These are phyloP conservation scores for Litchi chinensis DNA, from an alignment of 345 rosid species.

Conservation along the genomic window DNA sequence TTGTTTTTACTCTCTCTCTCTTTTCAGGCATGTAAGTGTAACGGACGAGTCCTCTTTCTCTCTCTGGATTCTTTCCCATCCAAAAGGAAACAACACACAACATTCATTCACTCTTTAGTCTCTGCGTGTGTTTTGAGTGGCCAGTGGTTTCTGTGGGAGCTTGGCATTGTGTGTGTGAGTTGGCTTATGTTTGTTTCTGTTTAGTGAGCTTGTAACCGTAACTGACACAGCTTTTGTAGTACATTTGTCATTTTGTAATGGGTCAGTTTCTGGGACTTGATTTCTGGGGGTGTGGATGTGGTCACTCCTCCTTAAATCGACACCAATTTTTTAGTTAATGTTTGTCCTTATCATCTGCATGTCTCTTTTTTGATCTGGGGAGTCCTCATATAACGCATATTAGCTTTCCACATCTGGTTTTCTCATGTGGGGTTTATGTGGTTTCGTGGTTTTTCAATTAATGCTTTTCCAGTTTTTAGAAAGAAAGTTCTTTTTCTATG, in stretches of 20 bases:
- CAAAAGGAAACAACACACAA: not conserved
- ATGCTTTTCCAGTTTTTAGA: not conserved
- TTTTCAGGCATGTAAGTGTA: slow-evolving; percentile 19
- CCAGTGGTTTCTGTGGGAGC: not conserved
- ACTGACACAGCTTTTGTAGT: slow-evolving; percentile 6
- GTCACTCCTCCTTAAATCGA: not conserved
- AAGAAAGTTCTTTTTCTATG: not conserved
- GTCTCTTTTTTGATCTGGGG: slow-evolving; percentile 18
- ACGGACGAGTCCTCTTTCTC: slow-evolving; percentile 9
- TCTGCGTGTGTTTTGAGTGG: not conserved
- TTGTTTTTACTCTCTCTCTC: not conserved
- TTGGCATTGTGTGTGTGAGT: slow-evolving; percentile 9
- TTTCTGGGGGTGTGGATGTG: not conserved
- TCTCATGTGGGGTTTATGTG: slow-evolving; percentile 16
- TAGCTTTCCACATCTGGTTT: not conserved
- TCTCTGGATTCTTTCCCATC: not conserved
- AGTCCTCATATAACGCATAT: not conserved
- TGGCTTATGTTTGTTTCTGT: slow-evolving; percentile 7
- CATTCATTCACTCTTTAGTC: not conserved
- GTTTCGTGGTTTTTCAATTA: slow-evolving; percentile 10
- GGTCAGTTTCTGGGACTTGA: slow-evolving; percentile 6
- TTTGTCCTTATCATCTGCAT: slow-evolving; percentile 1
- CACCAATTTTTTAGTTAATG: not conserved
- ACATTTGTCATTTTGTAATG: slow-evolving; percentile 2
- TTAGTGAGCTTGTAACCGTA: slow-evolving; percentile 11